Evolutionary conservation across 208 protist genomes (phyloP).

Genomic region (Trypanosoma conorhini): DNA sequence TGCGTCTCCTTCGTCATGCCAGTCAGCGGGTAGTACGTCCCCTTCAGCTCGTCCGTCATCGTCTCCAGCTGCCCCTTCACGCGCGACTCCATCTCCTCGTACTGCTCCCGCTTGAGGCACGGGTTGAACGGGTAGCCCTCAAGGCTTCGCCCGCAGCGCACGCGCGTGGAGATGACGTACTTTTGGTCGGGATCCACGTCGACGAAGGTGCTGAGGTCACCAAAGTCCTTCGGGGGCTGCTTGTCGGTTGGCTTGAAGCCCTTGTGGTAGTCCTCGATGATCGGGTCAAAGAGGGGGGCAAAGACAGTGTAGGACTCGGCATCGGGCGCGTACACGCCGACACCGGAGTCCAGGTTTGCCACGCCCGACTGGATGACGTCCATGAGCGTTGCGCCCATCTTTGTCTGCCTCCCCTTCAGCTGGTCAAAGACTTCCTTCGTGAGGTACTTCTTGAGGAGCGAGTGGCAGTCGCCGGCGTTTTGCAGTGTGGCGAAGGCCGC

Average conservation of each 20-base stretch:
- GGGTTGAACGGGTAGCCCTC: conserved; percentile 55
- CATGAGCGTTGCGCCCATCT: conserved; percentile 49
- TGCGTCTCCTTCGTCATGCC: conserved; percentile 61
- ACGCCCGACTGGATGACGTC: conserved; percentile 64
- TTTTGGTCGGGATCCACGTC: conserved; percentile 57
- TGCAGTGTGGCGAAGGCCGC: conserved; percentile 24
- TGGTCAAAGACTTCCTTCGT: conserved; percentile 47
- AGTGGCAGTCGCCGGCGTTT: conserved; percentile 36
- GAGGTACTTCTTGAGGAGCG: conserved; percentile 55
- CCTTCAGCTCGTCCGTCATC: conserved; percentile 48
- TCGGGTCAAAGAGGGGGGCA: conserved; percentile 48
- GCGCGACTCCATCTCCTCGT: conserved; percentile 52
- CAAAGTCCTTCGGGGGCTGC: conserved; percentile 57
- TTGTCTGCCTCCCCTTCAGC: conserved; percentile 39
- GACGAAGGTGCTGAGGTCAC: conserved; percentile 31
- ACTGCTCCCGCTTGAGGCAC: conserved; percentile 42
- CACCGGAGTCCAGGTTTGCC: conserved; percentile 49
- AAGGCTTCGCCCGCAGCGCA: conserved; percentile 51
- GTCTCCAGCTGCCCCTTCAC: conserved; percentile 40
- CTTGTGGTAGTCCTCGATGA: conserved; percentile 64
- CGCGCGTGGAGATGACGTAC: conserved; percentile 59
- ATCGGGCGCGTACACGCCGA: conserved; percentile 54
- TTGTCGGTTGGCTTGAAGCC: conserved; percentile 53
- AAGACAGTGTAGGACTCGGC: conserved; percentile 61
- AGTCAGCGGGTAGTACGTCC: conserved; percentile 55